phyloP scores from a whole-genome alignment of 2,329 filamentous ascomycete species.

The Ophiostoma sp. region DNA sequence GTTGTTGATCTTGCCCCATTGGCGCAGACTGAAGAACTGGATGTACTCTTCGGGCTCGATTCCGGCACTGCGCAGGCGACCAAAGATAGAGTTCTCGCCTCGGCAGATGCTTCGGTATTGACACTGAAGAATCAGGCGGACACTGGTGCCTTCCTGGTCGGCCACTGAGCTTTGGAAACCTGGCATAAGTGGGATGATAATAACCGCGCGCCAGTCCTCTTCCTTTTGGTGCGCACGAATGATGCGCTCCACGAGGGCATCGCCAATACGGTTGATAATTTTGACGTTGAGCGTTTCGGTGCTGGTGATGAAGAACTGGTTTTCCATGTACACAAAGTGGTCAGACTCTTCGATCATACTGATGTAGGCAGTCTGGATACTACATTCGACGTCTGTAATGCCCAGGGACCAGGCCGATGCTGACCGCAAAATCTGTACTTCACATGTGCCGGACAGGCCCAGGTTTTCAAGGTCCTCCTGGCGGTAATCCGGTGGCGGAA shows the following conservation, averaged over 20 bases:
- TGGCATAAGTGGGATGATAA: constrained; percentile 93
- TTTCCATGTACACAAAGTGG: constrained; percentile 97
- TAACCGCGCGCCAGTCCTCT: constrained; percentile 84
- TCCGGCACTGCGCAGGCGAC: constrained; percentile 66
- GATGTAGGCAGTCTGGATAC: constrained; percentile 91
- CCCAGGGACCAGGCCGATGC: constrained; percentile 89
- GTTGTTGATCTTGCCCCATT: constrained; percentile 86
- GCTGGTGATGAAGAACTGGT: constrained; percentile 96
- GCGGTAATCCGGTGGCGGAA: constrained; percentile 89
- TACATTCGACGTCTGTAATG: constrained; percentile 80
- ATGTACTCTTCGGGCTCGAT: constrained; percentile 96
- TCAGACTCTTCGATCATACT: constrained; percentile 93
- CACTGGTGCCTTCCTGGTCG: constrained; percentile 86
- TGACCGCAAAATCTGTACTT: constrained; percentile 91
- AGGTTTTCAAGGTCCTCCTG: constrained; percentile 78
- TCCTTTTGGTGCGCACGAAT: constrained; percentile 75
- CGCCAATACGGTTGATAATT: constrained; percentile 89
- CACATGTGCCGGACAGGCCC: constrained; percentile 87
- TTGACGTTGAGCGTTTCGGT: constrained; percentile 81
- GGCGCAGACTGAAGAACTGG: constrained; percentile 83
- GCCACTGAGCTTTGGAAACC: constrained; percentile 97
- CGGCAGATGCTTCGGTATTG: constrained; percentile 95
- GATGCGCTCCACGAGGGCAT: constrained; percentile 88
- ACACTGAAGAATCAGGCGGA: constrained; percentile 92
- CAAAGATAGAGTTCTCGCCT: constrained; percentile 87